Evolutionary conservation across 2,329 filamentous ascomycete species (phyloP).

Genomic region (Myriosclerotinia duriaeana): DNA sequence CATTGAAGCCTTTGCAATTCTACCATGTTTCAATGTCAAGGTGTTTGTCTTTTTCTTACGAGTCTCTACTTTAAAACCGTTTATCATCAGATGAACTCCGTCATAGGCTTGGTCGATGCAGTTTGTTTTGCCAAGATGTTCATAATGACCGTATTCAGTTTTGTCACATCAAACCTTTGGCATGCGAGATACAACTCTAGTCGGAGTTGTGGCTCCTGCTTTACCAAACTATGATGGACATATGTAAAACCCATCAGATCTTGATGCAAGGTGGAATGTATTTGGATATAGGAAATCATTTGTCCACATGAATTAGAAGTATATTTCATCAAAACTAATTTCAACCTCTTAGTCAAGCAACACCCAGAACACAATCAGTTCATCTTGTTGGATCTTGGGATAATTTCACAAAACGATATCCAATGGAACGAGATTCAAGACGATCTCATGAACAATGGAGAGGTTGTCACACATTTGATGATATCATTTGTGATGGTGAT

Average conservation of each 20-base stretch:
- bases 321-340: constrained; percentile 16
- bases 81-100: constrained; percentile 3
- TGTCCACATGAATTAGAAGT: neutral
- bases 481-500: constrained; percentile 78
- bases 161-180: neutral
- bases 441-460: constrained; percentile 77
- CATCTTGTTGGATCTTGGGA: constrained; percentile 92
- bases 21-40: neutral
- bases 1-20: neutral
- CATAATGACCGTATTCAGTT: neutral
- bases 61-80: neutral
- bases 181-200: neutral
- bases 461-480: constrained; percentile 81
- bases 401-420: constrained; percentile 78
- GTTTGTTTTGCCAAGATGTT: neutral
- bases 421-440: constrained; percentile 76
- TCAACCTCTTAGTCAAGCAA: constrained; percentile 52
- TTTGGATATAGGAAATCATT: constrained; percentile 10
- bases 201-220: neutral
- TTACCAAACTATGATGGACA: neutral
- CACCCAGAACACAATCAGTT: constrained; percentile 65
- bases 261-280: neutral
- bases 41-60: neutral
- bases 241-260: neutral
- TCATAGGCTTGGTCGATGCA: constrained; percentile 4